Percentiles rank a stretch among this genome's conserved stretches.
These are phyloP conservation scores for Limnomonas spitsbergensis DNA, from an alignment of 139 green algal species.

Conservation along the genomic window DNA sequence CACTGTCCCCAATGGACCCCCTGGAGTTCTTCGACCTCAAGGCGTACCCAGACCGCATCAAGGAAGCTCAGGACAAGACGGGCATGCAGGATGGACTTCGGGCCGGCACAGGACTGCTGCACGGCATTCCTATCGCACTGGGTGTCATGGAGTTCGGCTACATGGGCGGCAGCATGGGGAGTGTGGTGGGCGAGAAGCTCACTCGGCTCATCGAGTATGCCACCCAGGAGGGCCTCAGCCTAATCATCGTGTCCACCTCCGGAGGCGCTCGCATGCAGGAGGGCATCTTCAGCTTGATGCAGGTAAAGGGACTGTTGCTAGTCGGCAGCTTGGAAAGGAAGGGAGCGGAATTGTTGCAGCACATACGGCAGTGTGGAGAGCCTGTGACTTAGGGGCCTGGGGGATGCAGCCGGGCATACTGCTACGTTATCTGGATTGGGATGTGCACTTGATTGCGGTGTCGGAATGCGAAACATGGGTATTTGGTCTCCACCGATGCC, in stretches of 20 bases:
- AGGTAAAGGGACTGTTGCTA: too few relatives aligned
- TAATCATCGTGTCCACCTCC: slow-evolving; percentile 58
- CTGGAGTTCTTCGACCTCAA: slow-evolving; percentile 77
- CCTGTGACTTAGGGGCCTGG: slow-evolving; percentile 27
- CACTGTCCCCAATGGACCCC: slow-evolving; percentile 65
- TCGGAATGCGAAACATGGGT: too few relatives aligned
- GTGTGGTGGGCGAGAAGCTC: slow-evolving; percentile 75
- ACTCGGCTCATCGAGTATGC: slow-evolving; percentile 57
- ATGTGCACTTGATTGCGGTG: too few relatives aligned
- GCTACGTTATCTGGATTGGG: too few relatives aligned
- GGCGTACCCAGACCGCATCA: slow-evolving; percentile 67
- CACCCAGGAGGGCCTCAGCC: slow-evolving; percentile 53
- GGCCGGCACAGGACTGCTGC: slow-evolving; percentile 61
- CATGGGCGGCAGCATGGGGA: slow-evolving; percentile 76
- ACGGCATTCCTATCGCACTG: slow-evolving; percentile 71
- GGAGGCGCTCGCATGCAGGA: slow-evolving; percentile 74
- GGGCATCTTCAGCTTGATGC: slow-evolving; percentile 56
- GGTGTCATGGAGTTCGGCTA: slow-evolving; percentile 73
- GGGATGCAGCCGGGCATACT: too few relatives aligned
- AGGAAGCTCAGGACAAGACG: slow-evolving; percentile 64
- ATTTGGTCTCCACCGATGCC: too few relatives aligned
- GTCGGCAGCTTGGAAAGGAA: too few relatives aligned
- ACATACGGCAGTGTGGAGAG: background rate
- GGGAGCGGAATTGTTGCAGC: too few relatives aligned
- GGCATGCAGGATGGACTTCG: slow-evolving; percentile 41